phyloP scores from a whole-genome alignment of 257 asterid genomes.

The Parsonsia alboflavescens region DNA sequence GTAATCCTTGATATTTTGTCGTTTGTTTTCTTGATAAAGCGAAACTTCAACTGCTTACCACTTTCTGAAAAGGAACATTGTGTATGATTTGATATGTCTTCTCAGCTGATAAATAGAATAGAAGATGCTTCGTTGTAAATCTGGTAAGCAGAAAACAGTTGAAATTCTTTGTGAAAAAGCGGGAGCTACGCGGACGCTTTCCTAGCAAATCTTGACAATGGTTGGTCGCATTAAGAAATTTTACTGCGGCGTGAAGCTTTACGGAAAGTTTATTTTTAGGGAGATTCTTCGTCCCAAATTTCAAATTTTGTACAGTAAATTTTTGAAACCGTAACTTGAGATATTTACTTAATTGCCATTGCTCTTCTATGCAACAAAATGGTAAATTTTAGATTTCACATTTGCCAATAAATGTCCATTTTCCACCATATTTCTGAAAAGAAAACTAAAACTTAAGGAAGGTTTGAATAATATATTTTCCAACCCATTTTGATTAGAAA shows the following conservation, averaged over 20 bases:
- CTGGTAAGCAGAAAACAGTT: neutral
- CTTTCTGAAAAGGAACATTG: neutral
- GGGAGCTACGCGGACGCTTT: neutral
- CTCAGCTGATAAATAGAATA: too few species aligned
- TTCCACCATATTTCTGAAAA: too few species aligned
- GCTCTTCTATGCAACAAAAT: too few species aligned
- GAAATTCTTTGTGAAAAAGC: neutral
- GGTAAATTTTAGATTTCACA: too few species aligned
- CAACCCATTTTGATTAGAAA: neutral
- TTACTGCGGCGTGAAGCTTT: neutral
- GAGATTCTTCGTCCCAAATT: neutral
- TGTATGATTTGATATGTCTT: neutral
- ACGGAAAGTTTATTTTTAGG: slow-evolving; percentile 1
- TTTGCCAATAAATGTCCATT: too few species aligned
- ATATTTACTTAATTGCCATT: too few species aligned
- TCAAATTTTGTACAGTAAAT: slow-evolving; percentile 1
- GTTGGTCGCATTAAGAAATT: too few species aligned
- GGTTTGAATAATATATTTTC: neutral
- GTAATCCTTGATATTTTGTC: neutral
- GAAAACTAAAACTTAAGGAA: too few species aligned
- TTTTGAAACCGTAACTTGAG: neutral
- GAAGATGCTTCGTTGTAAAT: neutral
- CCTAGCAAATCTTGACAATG: neutral
- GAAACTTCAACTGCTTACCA: neutral
- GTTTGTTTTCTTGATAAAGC: neutral